Base-by-base conservation (phyloP, 2,329 filamentous ascomycete genomes). In the Botryotinia narcissicola region DNA sequence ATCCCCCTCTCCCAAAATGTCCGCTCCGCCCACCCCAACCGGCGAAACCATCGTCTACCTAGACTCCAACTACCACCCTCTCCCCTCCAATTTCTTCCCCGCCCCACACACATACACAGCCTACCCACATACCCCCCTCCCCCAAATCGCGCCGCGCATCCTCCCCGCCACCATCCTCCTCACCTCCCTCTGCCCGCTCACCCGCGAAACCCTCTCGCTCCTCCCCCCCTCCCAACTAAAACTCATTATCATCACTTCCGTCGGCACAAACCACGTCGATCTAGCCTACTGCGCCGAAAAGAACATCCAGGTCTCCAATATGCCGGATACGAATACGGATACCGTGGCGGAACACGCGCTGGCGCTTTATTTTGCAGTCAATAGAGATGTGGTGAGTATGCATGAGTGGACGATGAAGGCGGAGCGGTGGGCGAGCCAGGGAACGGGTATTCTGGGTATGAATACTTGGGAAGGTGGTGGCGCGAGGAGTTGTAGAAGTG, bases 221-320 rank as follows among this genome's bases (percentile, higher is more conserved):
- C n/a, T 54, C 37, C 66, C 48, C 9, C 29, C n/a, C 2, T 8
- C 25, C 32, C 66, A 59, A 32, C 48, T 69, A 22, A 69, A 69
- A 69, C 66, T 69, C 48, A 59, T 69, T 16, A 69, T 69, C 46
- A 69, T 69, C 66, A 54, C 48, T 20, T 54, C 48, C 29, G 64
- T 68, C n/a, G 48, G 66, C 1, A 69, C 66, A 16, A 69, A 69
- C 66, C 66, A 69, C 35, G 66, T 69, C 9, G 66, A 69, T 32
- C 48, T 69, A 1, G 18, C 22, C 35, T 69, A 54, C 18, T 69
- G 66, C 42, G n/a, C 46, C 1, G 48, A 40, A 20, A 22, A 69
- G 18, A 48, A 48, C 2, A 69, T 69, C 35, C 51, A 29, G 5
- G 66, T 69, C 1, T 69, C 66, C 10, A 69, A 69, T 7, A 40